Evolutionary conservation across 331 rosid genomes (phyloP), one percentile per base, ranked within the genome.

Genomic region (Spiraea crenata): DNA sequence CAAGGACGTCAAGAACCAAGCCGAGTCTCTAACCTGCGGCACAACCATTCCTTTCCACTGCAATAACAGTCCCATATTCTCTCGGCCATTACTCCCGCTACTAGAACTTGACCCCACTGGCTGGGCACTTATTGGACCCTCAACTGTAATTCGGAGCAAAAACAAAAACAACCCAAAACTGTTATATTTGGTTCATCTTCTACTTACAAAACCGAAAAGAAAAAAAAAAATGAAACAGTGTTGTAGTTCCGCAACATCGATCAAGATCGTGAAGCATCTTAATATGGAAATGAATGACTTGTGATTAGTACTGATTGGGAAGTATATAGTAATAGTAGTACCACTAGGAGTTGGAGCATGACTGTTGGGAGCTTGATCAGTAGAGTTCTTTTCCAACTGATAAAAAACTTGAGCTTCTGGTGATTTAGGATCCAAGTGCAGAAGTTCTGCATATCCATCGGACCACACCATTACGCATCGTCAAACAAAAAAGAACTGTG

Each of bases 401-500:
- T 85, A 85, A 70, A 91, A 91, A 4, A 89, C 89, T 67, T 87
- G 88, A 57, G 97, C 96, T 54, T 79, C 88, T 9, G 80, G 67
- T 63, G 97, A 93, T 66, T 87, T 83, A 15, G 96, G 95, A 81
- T 89, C 86, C 92, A 93, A 61, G 65, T 93, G 86, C 35, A 93
- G 76, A 57, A 88, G 85, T 69, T 80, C 98, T 93, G 86, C 69
- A 73, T 63, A 25, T 40, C 19, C 20, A 49, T 25, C 31, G 31
- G 31, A 25, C 31, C 31, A 70, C 13, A 9, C 14, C 6, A 1
- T 45, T 1, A 5, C 9, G 46, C 35, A 17, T 8, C 19, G 35
- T 58, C 63, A 58, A 34, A 5, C 19, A 58, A n/a, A 7, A 34
- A 35, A 35, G 3, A 6, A 58, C 31, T 25, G 62, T 57, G 40